Evolutionary conservation across 23 red algal genomes (phyloP), one percentile per base, ranked within the genome.

Genomic region (Gracilaria domingensis): DNA sequence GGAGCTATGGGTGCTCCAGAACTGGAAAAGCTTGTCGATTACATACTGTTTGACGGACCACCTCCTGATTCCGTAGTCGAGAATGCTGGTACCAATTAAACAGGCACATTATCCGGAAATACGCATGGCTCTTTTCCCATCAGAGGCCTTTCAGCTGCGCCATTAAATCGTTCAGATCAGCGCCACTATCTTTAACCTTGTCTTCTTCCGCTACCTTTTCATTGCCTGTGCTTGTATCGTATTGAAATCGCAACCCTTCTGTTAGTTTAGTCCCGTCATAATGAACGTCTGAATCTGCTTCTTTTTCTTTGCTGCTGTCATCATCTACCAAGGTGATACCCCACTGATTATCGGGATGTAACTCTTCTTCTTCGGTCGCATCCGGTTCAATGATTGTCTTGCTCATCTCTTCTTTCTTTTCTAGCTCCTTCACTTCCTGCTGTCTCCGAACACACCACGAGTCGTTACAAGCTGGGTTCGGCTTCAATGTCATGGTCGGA

Each of bases 271-370:
- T 84, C 30, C 72, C 72, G 42, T 50, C 72, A 25, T 55, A 40
- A 40, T 34, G 49, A 74, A 61, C 69, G 36, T 59, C 23, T 56
- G 78, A 29, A 20, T 18, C 8, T 48, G 51, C 24, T 8, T 5
- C 47, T 64, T 62, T 4, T 42, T 39, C 65, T 48, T 62, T 29
- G 12, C 7, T 39, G 61, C 23, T 81, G 4, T 81, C 90, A 56
- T 88, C 92, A 21, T 75, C 92, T 51, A 79, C 88, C 1, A 96
- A 42, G 0, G 83, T 88, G 25, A 96, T 92, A 50, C 89, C 89
- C 94, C 94, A 96, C 62, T 96, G 87, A 59, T 96, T 96, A 18
- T 85, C 94, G 23, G 86, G 84, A 64, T 96, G 94, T 24, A 91
- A 54, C 37, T 83, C 42, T 45, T 45, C 72, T 69, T 91, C 86